Evolutionary conservation across 352 stramenopile species (phyloP), one percentile per base, ranked within the genome.

Genomic region (Blastocystis sp.): DNA sequence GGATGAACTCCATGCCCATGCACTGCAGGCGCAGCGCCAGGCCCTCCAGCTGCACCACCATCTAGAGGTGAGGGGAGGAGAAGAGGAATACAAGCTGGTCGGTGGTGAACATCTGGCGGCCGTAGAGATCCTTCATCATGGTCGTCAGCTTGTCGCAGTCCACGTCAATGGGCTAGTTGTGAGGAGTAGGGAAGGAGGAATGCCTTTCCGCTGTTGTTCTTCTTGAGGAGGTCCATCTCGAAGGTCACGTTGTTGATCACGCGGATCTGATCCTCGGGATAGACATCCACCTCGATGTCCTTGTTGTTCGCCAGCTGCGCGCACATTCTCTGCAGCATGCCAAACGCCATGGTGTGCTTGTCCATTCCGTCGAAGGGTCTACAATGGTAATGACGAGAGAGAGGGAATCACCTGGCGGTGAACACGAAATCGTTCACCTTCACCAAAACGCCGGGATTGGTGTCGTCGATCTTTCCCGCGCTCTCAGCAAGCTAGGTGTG

Each of bases 1-100:
- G 21, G 1, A 92, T 94, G 1, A 91, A 91, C 59, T 43, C 66
- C 79, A 71, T 53, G 86, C 53, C 40, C 90, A 60, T 56, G 86
- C 89, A 56, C 59, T 69, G 56, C 62, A 59, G 74, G 86, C 77
- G 34, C 60, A 89, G 80, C 76, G 19, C 23, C 19, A 90, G 43
- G 45, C 43, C 62, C 62, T 91, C 86, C 40, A 92, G 61, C 2
- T 67, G 59, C 40, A 89, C 64, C 14, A 88, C 48, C 21, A 91
- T 67, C 74, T 90, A 89, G 17, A 45, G 61, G 38, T 82, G 60
- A 4, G 88, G 71, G 48, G 89, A 0, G 10, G 10, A 64, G 65
- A 23, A 21, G 65, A 41, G 34, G 28, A 74, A 78, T 56, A 92
- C 45, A 56, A 86, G 62, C 79, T 92, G 91, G 19, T 88, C 86